These are phyloP conservation scores for Solanum chilense DNA, from an alignment of 257 asterid species.

Conservation along the genomic window DNA sequence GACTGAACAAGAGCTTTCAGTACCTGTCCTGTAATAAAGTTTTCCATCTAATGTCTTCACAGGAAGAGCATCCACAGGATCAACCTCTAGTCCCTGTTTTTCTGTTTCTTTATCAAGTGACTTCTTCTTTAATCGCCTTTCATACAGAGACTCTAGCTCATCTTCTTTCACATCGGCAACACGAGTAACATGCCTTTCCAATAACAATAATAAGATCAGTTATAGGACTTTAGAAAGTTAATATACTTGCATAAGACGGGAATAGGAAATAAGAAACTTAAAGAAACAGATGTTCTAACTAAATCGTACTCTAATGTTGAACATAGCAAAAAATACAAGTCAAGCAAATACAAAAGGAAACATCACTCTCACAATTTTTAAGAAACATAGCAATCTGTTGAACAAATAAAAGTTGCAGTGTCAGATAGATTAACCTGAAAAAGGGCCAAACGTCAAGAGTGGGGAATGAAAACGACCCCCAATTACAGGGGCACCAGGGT, in stretches of 20 bases:
- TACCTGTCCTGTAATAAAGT: constrained; percentile 60
- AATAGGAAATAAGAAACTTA: neutral
- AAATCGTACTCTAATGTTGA: neutral
- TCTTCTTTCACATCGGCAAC: constrained; percentile 87
- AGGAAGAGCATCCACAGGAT: constrained; percentile 92
- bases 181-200: constrained; percentile 40
- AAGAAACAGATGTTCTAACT: neutral
- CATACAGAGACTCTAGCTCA: constrained; percentile 57
- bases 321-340: neutral
- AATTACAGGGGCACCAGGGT: neutral
- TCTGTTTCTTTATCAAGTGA: constrained; percentile 38
- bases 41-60: constrained; percentile 64
- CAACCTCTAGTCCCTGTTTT: constrained; percentile 45
- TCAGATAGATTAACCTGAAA: neutral
- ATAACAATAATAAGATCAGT: neutral
- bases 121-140: constrained; percentile 49
- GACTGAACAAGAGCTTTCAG: neutral
- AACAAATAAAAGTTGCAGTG: neutral
- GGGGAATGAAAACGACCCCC: neutral
- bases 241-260: neutral
- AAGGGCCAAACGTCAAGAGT: neutral
- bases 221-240: neutral
- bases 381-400: neutral
- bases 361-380: neutral
- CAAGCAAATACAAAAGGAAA: neutral